Evolutionary conservation across 1,139 yeast genomes (phyloP).

Genomic region (Yamadazyma songkhlaensis): DNA sequence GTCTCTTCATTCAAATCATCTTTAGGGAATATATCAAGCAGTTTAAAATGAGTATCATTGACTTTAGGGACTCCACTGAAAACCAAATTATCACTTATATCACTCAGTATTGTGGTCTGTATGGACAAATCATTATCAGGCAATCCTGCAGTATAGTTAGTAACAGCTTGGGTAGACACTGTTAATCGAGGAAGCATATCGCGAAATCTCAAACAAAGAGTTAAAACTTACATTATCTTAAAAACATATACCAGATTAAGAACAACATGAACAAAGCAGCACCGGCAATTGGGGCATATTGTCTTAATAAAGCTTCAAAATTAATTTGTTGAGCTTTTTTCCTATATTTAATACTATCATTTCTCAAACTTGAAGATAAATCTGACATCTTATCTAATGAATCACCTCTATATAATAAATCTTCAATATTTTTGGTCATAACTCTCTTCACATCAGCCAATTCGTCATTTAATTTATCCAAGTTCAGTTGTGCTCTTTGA

Average conservation of each 20-base stretch:
- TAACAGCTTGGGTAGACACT: conserved; percentile 3
- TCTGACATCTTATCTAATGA: conserved; percentile 91
- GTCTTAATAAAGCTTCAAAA: conserved; percentile 81
- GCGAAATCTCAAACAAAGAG: not conserved
- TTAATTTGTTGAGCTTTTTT: conserved; percentile 90
- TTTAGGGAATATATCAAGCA: conserved; percentile 12
- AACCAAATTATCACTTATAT: conserved; percentile 20
- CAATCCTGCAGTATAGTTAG: conserved; percentile 7
- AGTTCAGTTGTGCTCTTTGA: conserved; percentile 83
- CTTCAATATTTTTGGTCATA: conserved; percentile 96
- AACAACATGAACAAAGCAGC: conserved; percentile 71
- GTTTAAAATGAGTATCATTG: conserved; percentile 4
- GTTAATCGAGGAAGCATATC: conserved; percentile 1
- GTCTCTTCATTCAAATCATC: conserved; percentile 8
- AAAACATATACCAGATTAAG: conserved; percentile 77
- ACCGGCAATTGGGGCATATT: conserved; percentile 83
- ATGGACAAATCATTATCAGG: conserved; percentile 1
- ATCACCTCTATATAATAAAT: conserved; percentile 90
- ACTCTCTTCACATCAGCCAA: conserved; percentile 91
- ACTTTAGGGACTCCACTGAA: conserved; percentile 12
- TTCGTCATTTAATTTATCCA: conserved; percentile 83
- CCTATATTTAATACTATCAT: conserved; percentile 83
- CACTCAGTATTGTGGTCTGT: conserved; percentile 4
- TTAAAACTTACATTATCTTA: conserved; percentile 20
- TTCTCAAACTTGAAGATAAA: conserved; percentile 73